Percentiles rank a stretch among this genome's conserved stretches.
Conservation (phyloP, 2,329 filamentous ascomycete genomes). For the Cytospora paraplurivora region DNA sequence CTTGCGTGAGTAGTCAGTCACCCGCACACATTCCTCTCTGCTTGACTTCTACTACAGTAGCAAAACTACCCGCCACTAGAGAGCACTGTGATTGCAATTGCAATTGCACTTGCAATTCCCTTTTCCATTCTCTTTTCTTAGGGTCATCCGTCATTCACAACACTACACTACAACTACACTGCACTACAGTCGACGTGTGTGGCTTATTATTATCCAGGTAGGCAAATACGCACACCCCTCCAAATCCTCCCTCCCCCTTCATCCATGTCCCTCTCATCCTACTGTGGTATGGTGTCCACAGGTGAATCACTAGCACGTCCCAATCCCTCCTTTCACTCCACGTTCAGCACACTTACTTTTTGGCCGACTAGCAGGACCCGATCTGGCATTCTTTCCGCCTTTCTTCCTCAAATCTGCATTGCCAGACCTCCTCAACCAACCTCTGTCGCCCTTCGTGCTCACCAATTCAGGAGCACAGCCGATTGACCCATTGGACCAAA, state of each 20-base stretch:
- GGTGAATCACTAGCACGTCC: conserved; percentile 2
- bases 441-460: background rate
- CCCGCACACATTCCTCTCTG: background rate
- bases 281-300: background rate
- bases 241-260: background rate
- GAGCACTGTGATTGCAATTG: background rate
- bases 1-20: background rate
- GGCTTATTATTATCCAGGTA: no score
- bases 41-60: background rate
- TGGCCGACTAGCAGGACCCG: conserved; percentile 1
- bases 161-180: no score
- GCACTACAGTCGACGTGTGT: background rate
- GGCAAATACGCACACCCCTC: background rate
- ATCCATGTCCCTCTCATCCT: background rate
- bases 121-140: background rate
- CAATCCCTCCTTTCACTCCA: background rate
- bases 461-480: background rate
- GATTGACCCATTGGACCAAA: conserved; percentile 3
- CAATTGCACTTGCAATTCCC: background rate
- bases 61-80: background rate
- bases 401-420: background rate
- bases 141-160: no score
- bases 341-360: background rate
- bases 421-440: background rate
- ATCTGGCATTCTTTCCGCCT: background rate